Conservation (phyloP, 164 flowering plant genomes). For the Annona squamosa region DNA sequence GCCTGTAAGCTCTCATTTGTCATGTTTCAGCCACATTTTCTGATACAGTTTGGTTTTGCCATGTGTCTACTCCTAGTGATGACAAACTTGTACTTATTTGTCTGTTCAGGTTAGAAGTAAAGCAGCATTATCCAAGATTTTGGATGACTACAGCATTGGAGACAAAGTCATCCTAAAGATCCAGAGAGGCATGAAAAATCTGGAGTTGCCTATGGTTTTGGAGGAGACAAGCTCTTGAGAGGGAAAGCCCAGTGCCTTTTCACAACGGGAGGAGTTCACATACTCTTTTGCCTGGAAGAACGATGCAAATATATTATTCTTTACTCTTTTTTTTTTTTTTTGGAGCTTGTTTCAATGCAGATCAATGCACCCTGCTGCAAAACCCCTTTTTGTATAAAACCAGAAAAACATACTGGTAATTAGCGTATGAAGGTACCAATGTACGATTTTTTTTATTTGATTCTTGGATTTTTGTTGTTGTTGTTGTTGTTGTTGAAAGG, state of each 20-base stretch:
- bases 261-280: slow-evolving; percentile 29
- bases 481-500: too few species aligned
- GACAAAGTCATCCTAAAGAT: slow-evolving; percentile 55
- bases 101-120: slow-evolving; percentile 67
- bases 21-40: neutral
- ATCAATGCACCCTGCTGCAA: too few species aligned
- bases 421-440: neutral
- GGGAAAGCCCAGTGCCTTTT: slow-evolving; percentile 53
- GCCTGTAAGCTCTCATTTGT: slow-evolving; percentile 42
- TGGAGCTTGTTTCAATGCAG: neutral
- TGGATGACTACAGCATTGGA: slow-evolving; percentile 76
- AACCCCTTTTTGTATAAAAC: neutral
- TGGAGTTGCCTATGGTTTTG: slow-evolving; percentile 59
- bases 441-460: neutral
- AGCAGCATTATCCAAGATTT: slow-evolving; percentile 50
- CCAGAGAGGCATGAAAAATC: slow-evolving; percentile 45
- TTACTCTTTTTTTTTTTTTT: too few species aligned
- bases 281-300: neutral
- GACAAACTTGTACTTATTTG: neutral
- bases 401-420: neutral
- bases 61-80: neutral
- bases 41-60: neutral
- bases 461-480: neutral
- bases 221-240: slow-evolving; percentile 35
- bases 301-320: neutral